Evolutionary conservation across 2,329 filamentous ascomycete genomes (phyloP), one percentile per base, ranked within the genome.

Genomic region (Microcera coccophila): DNA sequence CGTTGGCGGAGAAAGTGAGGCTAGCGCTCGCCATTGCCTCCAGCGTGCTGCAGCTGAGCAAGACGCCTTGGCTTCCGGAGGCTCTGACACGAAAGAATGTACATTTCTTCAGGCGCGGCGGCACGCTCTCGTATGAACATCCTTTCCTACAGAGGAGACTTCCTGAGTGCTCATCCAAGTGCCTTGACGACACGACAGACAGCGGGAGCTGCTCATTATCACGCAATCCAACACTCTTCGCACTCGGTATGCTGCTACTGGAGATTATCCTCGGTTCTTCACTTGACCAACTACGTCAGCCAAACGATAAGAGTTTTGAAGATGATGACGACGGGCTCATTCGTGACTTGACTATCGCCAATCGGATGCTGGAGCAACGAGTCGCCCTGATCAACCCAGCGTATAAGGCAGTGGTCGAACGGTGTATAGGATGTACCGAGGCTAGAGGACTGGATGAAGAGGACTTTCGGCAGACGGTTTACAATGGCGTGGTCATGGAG

Each of bases 21-120:
- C 49, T 53, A 15, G 47, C 50, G 4, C 44, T 52, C 1, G 38
- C 44, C 2, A 33, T 53, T 4, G 40, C 50, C 2, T 50, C 41
- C 1, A 52, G 42, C 22, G 47, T 50, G 2, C 42, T 53, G 4
- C 50, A 52, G 14, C 14, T 53, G 3, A 50, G 49, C n/a, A 53
- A 52, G 4, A 50, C 50, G 0, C 47, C 44, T 3, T 53, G 50
- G 50, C 42, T 52, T 4, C 36, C 44, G 2, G 47, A 41, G 3
- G 31, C 3, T 2, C 16, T 49, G 2, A 50, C 36, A 3, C 34
- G 20, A 3, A 38, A 14, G 11, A 36, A 29, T 2, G 22, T 53
- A 0, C 36, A 45, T 14, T 53, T 52, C 22, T 52, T 53, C 3
- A 28, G 26, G 21, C 34, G 11, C 1, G 38, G 31, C 1, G 16